Evolutionary conservation across 305 asterid genomes (phyloP), one percentile per base, ranked within the genome.

Genomic region (Fraxinus platypoda): DNA sequence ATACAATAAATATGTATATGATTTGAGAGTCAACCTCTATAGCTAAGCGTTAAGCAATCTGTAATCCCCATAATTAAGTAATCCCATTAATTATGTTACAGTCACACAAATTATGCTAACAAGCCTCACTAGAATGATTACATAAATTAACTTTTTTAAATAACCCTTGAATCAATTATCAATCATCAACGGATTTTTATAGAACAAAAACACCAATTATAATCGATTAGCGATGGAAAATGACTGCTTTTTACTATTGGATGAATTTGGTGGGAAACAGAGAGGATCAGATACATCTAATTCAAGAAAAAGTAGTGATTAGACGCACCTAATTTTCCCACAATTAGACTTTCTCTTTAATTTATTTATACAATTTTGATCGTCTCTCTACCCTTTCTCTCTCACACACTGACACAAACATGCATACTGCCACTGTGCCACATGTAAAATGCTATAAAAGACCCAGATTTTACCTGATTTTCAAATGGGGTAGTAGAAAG

Each of bases 311-410:
- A 74, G 79, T 82, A 84, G 78, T 64, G 88, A 87, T 85, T 87
- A 84, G 91, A 87, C 90, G 82, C 82, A 89, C 90, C 91, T 85
- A 89, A 85, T 84, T 84, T 11, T 82, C 89, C 87, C 82, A 74
- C 88, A 85, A 78, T 82, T 83, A 62, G 71, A 79, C 76, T 80
- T 78, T 82, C 78, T 80, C 82, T 59, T 82, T 46, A 6, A 37
- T 54, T 30, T 37, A 37, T 37, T 37, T 37, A n/a, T 13, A 8
- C n/a, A 11, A 4, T 11, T 28, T 68, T 28, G 21, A 68, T 68
- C 35, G 9, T 57, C 75, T 57, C 70, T 33, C 49, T 0, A 15
- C 15, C 13, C 64, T 21, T 66, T 81, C 85, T 81, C 80, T 78
- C 80, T 25, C 84, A 9, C 87, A 43, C 33, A 28, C 41, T 35